Percentiles rank a stretch among this genome's conserved stretches.
These are phyloP conservation scores for Capsella rubella DNA, from an alignment of 441 rosid species.

Conservation along the genomic window DNA sequence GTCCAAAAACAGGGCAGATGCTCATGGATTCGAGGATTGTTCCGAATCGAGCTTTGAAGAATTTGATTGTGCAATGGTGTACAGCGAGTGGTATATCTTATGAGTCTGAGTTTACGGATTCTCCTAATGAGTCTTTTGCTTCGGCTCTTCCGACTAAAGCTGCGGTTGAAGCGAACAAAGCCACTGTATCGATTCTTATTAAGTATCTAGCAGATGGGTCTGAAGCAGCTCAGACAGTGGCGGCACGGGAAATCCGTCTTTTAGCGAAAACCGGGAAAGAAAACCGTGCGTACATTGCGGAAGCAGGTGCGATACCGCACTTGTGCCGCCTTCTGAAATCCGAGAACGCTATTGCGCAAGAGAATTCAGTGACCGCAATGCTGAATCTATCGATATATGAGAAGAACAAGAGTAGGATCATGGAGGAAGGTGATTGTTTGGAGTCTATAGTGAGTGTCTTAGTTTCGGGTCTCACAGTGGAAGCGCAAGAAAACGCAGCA, in stretches of 20 bases:
- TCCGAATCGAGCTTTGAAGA: conserved; percentile 88
- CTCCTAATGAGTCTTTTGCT: conserved; percentile 58
- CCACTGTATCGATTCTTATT: conserved; percentile 73
- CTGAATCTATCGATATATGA: conserved; percentile 87
- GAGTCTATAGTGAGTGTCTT: conserved; percentile 74
- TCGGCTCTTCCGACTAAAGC: conserved; percentile 72
- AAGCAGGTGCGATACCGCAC: conserved; percentile 89
- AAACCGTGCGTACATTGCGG: conserved; percentile 84
- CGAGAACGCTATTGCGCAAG: conserved; percentile 68
- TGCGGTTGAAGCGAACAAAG: conserved; percentile 79
- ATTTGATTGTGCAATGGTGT: conserved; percentile 86
- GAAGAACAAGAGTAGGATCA: conserved; percentile 77
- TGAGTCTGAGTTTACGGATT: conserved; percentile 60
- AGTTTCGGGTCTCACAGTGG: conserved; percentile 74
- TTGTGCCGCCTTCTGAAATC: conserved; percentile 66
- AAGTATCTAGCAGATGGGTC: conserved; percentile 69
- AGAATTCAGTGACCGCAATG: conserved; percentile 91
- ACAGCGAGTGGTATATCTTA: conserved; percentile 72
- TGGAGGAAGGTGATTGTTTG: conserved; percentile 83
- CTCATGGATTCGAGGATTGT: conserved; percentile 67
- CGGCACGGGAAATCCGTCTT: conserved; percentile 82
- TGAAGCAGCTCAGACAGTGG: conserved; percentile 63
- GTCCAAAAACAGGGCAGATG: conserved; percentile 90
- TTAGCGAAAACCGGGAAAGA: conserved; percentile 89
- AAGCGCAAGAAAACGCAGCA: conserved; percentile 91